A percentile compares a stretch with the other conserved stretches of the same genome.
These are phyloP conservation scores for Apiospora marii DNA, from an alignment of 2,329 filamentous ascomycete genomes.

Conservation along the genomic window DNA sequence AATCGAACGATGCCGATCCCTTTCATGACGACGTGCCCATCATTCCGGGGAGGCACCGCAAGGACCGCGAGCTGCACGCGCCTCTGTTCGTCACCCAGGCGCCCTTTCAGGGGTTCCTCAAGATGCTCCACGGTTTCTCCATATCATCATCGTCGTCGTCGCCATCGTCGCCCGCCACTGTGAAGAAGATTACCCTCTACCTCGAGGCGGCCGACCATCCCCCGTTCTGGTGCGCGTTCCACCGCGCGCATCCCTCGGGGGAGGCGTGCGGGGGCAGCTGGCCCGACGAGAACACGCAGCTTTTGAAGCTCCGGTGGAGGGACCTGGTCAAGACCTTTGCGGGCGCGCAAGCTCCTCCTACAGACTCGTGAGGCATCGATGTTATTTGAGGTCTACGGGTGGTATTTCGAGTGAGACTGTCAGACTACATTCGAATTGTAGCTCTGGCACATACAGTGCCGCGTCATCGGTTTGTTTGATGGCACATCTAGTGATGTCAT, in stretches of 20 bases:
- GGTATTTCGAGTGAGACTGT: neutral
- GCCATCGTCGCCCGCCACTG: conserved; percentile 23
- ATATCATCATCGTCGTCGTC: neutral
- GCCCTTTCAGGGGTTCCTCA: conserved; percentile 41
- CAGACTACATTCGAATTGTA: neutral
- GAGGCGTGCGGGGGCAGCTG: conserved; percentile 35
- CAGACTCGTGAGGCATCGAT: neutral
- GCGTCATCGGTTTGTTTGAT: neutral
- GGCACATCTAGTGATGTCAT: conserved; percentile 70
- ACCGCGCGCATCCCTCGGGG: conserved; percentile 32
- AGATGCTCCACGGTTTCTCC: conserved; percentile 32
- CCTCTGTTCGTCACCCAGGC: conserved; percentile 35
- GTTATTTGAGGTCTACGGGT: neutral
- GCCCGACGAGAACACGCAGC: conserved; percentile 31
- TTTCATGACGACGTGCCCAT: conserved; percentile 29
- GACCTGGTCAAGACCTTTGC: conserved; percentile 31
- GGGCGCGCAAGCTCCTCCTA: conserved; percentile 25
- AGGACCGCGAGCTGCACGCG: conserved; percentile 29
- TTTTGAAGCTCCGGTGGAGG: conserved; percentile 34
- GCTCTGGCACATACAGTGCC: neutral
- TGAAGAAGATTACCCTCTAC: conserved; percentile 29
- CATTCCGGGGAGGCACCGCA: conserved; percentile 25
- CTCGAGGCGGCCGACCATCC: conserved; percentile 36
- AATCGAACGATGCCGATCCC: conserved; percentile 21
- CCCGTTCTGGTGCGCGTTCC: conserved; percentile 39